Base-by-base conservation (phyloP, 1,284 basidiomycete species). In the Ceratobasidium sp. region DNA sequence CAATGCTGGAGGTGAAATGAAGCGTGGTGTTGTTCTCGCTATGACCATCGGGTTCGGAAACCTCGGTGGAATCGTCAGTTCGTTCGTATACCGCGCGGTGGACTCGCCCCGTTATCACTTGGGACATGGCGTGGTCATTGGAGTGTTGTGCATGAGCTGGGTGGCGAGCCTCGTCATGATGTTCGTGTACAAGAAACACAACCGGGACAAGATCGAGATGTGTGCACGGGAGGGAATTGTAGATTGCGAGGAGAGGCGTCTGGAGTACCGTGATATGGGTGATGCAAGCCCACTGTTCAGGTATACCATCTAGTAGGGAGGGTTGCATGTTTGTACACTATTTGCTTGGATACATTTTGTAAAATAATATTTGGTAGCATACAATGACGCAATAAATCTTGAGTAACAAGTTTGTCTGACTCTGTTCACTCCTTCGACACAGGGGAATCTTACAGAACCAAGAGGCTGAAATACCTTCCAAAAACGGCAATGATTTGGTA, bases 41-140 rank as follows among this genome's bases (percentile, higher is more conserved):
- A 88, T 89, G 84, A 86, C 90, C 28, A 88, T 88, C 80, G 89
- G 88, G 3, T 77, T 89, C 68, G 89, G 87, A 64, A 90, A 90
- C 80, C 82, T 89, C 20, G 90, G 90, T 69, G 86, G 87, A 44
- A 82, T 87, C 59, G 86, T 86, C 80, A 86, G 85, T 1, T 87
- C 86, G 4, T 87, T 87, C 80, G 83, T 89, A 69, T 89, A 88
- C 78, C 78, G 71, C n/a, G 59, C 79, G 4, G 73, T 81, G 48
- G 82, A 86, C 75, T 84, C 86, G 13, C 89, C 89, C 28, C 85
- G 85, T 33, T 90, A 87, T 83, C 85, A 85, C 79, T 82, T 86
- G 71, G 89, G 89, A 0, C 89, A 90, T 79, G 87, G 87, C 28
- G 87, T 86, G 17, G 85, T 85, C 68, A 87, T 90, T 79, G 89